Percentiles rank a stretch among this genome's conserved stretches.
Evolutionary conservation across 345 rosid species (phyloP).

Genomic region (Excoecaria agallocha): DNA sequence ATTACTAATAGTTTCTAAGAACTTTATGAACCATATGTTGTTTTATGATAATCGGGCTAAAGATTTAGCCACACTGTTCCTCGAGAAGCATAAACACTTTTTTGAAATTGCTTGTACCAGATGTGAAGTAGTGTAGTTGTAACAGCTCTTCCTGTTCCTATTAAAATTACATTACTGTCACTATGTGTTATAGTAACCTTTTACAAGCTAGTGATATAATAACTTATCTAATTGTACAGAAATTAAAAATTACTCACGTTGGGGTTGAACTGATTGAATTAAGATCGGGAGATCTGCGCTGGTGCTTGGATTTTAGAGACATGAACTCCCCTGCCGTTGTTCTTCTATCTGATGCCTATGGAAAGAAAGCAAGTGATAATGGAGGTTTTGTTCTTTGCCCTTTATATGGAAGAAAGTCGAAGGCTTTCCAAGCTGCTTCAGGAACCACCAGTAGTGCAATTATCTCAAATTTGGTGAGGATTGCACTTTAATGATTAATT

Average conservation of each 20-base stretch:
- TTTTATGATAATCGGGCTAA: not conserved
- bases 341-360: conserved; percentile 68
- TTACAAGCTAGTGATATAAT: conserved; percentile 3
- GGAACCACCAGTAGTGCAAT: conserved; percentile 88
- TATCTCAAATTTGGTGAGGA: conserved; percentile 66
- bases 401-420: conserved; percentile 90
- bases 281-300: conserved; percentile 73
- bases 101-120: not conserved
- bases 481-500: conserved; percentile 1
- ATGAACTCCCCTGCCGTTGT: conserved; percentile 85
- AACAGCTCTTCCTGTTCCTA: not conserved
- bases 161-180: not conserved
- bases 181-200: not conserved
- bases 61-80: not conserved
- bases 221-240: conserved; percentile 41
- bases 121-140: not conserved
- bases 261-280: conserved; percentile 82
- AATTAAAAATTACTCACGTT: conserved; percentile 80
- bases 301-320: conserved; percentile 99
- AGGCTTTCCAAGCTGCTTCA: conserved; percentile 93
- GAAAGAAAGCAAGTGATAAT: conserved; percentile 56
- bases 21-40: not conserved
- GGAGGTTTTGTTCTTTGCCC: conserved; percentile 89
- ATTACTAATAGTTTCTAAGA: not conserved
- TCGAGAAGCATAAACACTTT: not conserved